Base-by-base conservation (phyloP, 352 stramenopile genomes). In the Thalassiosira delicatula region DNA sequence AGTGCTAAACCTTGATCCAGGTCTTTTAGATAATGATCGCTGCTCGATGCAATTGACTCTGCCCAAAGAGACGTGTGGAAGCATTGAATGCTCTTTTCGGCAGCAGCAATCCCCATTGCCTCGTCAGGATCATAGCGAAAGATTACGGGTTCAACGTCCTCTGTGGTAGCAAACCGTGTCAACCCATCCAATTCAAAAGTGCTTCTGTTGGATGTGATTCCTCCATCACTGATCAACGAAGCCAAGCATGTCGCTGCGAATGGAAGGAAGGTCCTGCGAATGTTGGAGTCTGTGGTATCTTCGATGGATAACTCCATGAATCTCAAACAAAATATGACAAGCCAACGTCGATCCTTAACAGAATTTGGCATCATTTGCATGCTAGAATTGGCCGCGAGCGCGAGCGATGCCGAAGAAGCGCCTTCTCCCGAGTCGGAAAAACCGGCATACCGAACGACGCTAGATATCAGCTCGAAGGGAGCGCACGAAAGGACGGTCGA, bases 401-500 rank as follows among this genome's bases (percentile, higher is more conserved):
- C 51, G 56, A 53, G 11, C 40, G 76, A 71, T 56, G 72, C 32
- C 32, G 60, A 61, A 11, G 21, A n/a, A 21, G 46, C 46, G n/a
- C 19, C 19, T 49, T 49, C 40, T 49, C 40, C 19, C n/a, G n/a
- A n/a, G 14, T 88, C 79, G n/a, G 75, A 79, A 32, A 93, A 75
- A 25, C 82, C 81, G 37, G 67, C 70, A 62, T 51, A 76, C 46
- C 81, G 61, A 14, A 88, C 72, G 21, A 87, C 35, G 51, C 59
- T 80, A 23, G 71, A 70, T 46, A 94, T 85, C 14, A 94, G 69
- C 40, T 92, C 88, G 78, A 94, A 93, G 21, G 73, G 74, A 49
- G 85, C 59, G 54, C 51, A 63, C 17, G 80, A 90, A 62, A 82
- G 42, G 42, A 88, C 32, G 37, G 17, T 67, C 14, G 44, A 35